Percentiles rank a stretch among this genome's conserved stretches.
These are phyloP conservation scores for Populus euphratica DNA, from an alignment of 345 rosid species.

Conservation along the genomic window DNA sequence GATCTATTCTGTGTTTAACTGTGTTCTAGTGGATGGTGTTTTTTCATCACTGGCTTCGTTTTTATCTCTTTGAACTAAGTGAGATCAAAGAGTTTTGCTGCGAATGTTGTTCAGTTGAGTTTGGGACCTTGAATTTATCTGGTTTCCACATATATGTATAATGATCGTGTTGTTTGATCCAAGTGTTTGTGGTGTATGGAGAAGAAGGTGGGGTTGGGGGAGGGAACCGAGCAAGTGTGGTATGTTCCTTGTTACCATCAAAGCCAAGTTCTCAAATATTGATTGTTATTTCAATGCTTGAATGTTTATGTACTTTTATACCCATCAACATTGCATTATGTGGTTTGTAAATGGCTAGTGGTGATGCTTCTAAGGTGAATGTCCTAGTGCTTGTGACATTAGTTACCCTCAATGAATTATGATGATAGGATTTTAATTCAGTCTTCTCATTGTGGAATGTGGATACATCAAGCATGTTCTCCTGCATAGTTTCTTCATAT, in stretches of 20 bases:
- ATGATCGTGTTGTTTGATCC: neutral
- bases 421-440: neutral
- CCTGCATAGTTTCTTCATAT: neutral
- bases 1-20: neutral
- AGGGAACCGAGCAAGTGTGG: neutral
- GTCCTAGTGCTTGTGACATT: neutral
- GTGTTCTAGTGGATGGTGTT: no score
- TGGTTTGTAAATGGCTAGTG: neutral
- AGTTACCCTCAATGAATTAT: neutral
- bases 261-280: neutral
- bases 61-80: neutral
- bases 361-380: neutral
- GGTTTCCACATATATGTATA: neutral
- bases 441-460: neutral
- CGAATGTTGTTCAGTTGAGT: neutral
- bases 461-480: neutral
- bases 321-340: neutral
- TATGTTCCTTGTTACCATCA: neutral
- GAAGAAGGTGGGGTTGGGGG: neutral
- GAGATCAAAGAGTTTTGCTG: neutral
- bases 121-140: neutral
- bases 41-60: neutral
- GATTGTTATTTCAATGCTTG: neutral
- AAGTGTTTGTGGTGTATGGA: neutral
- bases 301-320: neutral